Evolutionary conservation across 2,329 filamentous ascomycete species (phyloP).

Genomic region (Colletotrichum coccodes): DNA sequence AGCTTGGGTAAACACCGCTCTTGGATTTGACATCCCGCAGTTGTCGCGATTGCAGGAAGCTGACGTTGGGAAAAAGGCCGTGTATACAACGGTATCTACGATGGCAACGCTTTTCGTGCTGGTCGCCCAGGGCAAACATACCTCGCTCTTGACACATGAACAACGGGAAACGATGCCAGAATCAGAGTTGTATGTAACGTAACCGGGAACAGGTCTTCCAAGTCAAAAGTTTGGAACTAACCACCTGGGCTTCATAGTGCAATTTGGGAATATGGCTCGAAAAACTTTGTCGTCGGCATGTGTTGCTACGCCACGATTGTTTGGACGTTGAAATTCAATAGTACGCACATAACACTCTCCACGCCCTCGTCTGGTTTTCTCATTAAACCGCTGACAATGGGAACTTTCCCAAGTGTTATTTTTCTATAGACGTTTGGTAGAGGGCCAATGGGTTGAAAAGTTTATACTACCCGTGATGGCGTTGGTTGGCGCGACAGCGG

Average conservation of each 20-base stretch:
- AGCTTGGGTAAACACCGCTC: slow-evolving; percentile 39
- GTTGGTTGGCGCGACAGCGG: slow-evolving; percentile 39
- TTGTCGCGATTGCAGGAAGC: too few relatives aligned
- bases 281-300: slow-evolving; percentile 47
- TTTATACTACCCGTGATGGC: slow-evolving; percentile 47
- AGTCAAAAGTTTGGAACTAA: not conserved
- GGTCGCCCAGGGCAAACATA: slow-evolving; percentile 42
- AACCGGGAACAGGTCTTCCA: not conserved
- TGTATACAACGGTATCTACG: slow-evolving; percentile 1
- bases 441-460: slow-evolving; percentile 45
- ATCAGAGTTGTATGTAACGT: slow-evolving; percentile 34
- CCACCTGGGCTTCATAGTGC: not conserved
- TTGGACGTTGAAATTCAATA: slow-evolving; percentile 53
- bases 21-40: too few relatives aligned
- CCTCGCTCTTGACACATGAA: slow-evolving; percentile 41
- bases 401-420: slow-evolving; percentile 42
- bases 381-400: not conserved
- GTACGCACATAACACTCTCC: not conserved
- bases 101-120: slow-evolving; percentile 37
- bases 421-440: slow-evolving; percentile 49
- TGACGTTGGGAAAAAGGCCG: not conserved
- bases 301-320: slow-evolving; percentile 46
- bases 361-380: not conserved
- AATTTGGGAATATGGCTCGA: slow-evolving; percentile 43
- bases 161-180: slow-evolving; percentile 43